Evolutionary conservation across 805 yeast species (phyloP).

Genomic region (Saccharomycopsis oosterbeekiorum): DNA sequence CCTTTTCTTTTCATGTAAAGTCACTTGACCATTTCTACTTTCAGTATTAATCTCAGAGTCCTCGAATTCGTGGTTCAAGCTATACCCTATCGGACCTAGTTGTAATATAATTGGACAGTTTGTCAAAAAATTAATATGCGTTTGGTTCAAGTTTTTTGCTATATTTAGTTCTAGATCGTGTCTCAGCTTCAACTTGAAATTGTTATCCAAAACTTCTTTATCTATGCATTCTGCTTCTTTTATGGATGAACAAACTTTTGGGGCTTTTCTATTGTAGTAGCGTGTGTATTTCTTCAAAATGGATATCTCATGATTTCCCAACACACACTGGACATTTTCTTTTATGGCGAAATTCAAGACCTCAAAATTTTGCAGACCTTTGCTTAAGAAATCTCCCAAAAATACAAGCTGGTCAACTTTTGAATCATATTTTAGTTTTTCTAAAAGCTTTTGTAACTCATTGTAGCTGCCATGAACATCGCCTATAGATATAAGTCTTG

Average conservation of each 20-base stretch:
- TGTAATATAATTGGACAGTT: conserved; percentile 54
- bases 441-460: conserved; percentile 44
- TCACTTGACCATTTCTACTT: neutral
- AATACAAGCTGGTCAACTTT: conserved; percentile 51
- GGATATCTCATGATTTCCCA: conserved; percentile 85
- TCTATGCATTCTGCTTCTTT: neutral
- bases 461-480: conserved; percentile 78
- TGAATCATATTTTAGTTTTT: conserved; percentile 37
- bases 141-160: conserved; percentile 33
- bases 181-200: conserved; percentile 9
- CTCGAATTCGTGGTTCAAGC: neutral
- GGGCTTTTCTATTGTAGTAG: conserved; percentile 39
- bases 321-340: conserved; percentile 55
- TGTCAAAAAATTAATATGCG: conserved; percentile 52
- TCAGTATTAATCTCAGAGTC: too few species aligned
- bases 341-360: conserved; percentile 59
- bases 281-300: conserved; percentile 56
- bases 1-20: conserved; percentile 13
- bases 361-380: conserved; percentile 67
- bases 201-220: neutral
- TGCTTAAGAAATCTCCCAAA: conserved; percentile 70
- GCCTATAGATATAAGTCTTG: conserved; percentile 61
- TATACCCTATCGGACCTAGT: conserved; percentile 41
- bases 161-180: conserved; percentile 14
- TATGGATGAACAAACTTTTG: conserved; percentile 23